Percentiles rank a stretch among this genome's conserved stretches.
Conservation (phyloP, 2,329 filamentous ascomycete species). For the Trichoderma pleuroti region DNA sequence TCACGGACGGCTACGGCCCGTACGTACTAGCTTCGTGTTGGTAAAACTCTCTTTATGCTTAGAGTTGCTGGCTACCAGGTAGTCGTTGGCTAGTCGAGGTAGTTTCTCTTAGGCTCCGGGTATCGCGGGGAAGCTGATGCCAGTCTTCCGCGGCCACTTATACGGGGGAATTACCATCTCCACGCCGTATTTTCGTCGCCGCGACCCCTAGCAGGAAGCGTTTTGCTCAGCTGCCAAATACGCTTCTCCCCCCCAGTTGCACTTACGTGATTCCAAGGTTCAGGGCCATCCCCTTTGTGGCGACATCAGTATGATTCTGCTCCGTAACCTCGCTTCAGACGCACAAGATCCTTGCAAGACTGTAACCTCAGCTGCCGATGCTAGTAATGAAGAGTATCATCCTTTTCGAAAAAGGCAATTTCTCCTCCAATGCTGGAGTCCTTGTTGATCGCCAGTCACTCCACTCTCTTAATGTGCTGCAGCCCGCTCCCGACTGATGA, state of each 20-base stretch:
- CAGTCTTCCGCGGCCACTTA: neutral
- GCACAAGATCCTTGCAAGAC: neutral
- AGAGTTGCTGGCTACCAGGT: neutral
- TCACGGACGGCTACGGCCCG: constrained; percentile 2
- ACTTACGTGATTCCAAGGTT: neutral
- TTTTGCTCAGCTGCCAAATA: neutral
- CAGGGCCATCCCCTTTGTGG: neutral
- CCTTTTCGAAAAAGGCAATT: neutral
- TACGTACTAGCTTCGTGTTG: neutral
- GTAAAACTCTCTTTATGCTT: neutral
- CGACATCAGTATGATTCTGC: neutral
- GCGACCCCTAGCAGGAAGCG: neutral
- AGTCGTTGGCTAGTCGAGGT: neutral
- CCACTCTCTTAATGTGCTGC: constrained; percentile 1
- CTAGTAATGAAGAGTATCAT: neutral
- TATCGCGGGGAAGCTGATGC: constrained; percentile 11
- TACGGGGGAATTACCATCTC: neutral
- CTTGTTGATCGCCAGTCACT: neutral
- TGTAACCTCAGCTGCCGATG: neutral
- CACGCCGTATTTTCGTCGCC: neutral
- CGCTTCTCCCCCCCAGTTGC: neutral
- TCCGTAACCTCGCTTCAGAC: neutral
- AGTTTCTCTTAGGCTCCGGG: neutral
- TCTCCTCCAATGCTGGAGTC: neutral
- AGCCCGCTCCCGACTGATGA: neutral